Percentiles rank a stretch among this genome's conserved stretches.
Evolutionary conservation across 2,329 filamentous ascomycete species (phyloP).

Genomic region (Penicillium sp.): DNA sequence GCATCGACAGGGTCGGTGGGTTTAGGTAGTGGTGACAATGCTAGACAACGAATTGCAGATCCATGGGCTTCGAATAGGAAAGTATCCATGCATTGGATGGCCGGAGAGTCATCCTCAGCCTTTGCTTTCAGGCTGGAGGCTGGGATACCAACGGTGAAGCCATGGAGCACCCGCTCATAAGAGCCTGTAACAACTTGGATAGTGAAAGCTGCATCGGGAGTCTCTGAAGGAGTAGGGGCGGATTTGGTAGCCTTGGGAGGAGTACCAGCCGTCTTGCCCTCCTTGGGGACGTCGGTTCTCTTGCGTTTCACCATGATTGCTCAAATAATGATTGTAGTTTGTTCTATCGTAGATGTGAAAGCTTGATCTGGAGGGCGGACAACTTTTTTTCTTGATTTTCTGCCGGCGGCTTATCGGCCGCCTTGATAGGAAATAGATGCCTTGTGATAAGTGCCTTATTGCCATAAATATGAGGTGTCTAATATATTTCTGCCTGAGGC

Average conservation of each 20-base stretch:
- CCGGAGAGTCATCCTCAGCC: constrained; percentile 25
- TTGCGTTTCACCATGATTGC: constrained; percentile 46
- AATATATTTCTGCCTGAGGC: constrained; percentile 9
- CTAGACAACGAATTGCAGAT: constrained; percentile 84
- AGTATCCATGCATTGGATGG: constrained; percentile 76
- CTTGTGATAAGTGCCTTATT: constrained; percentile 5
- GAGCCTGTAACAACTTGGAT: constrained; percentile 90
- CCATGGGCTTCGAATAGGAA: constrained; percentile 95
- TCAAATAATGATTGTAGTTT: neutral
- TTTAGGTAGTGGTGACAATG: constrained; percentile 73
- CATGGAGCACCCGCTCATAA: constrained; percentile 90
- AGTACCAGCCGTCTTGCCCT: constrained; percentile 20
- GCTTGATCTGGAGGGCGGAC: constrained; percentile 6
- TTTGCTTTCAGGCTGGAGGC: constrained; percentile 25
- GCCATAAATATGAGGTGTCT: constrained; percentile 3
- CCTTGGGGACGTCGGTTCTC: constrained; percentile 37
- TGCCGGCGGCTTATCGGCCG: constrained; percentile 22
- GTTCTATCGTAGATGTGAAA: neutral
- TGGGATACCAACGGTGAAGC: constrained; percentile 73
- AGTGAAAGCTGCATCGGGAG: constrained; percentile 47
- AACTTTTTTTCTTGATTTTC: constrained; percentile 22
- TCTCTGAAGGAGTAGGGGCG: constrained; percentile 23
- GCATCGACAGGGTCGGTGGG: constrained; percentile 49
- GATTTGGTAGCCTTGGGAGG: constrained; percentile 38
- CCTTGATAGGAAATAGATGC: constrained; percentile 11